These are phyloP conservation scores for Epithele typhae DNA, from an alignment of 768 basidiomycete genomes.

Conservation along the genomic window DNA sequence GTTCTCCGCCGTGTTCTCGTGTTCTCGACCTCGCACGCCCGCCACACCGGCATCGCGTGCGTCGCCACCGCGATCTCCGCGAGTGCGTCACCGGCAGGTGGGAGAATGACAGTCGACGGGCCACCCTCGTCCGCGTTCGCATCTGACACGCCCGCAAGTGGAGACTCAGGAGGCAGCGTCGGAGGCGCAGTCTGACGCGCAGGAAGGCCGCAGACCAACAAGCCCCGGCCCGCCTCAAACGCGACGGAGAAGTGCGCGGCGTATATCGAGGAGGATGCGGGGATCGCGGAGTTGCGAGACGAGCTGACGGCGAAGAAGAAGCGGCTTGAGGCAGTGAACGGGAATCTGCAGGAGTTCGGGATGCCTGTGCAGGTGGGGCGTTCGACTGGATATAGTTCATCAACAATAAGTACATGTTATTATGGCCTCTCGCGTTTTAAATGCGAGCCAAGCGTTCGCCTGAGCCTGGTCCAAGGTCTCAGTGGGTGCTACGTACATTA, in stretches of 20 bases:
- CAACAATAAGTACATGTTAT: too few species aligned
- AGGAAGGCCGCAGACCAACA: too few species aligned
- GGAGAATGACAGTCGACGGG: conserved; percentile 12
- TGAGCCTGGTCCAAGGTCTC: too few species aligned
- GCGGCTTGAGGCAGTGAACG: conserved; percentile 37
- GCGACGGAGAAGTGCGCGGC: conserved; percentile 33
- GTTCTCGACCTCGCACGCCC: conserved; percentile 28
- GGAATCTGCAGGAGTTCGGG: conserved; percentile 32
- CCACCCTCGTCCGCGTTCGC: conserved; percentile 7
- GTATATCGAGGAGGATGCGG: conserved; percentile 45
- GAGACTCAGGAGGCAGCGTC: too few species aligned
- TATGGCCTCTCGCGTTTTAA: too few species aligned
- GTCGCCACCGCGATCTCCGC: conserved; percentile 29
- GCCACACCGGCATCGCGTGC: conserved; percentile 29
- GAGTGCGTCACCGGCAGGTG: conserved; percentile 16
- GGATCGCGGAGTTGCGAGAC: conserved; percentile 29
- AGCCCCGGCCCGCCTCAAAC: conserved; percentile 5
- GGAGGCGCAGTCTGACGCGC: too few species aligned
- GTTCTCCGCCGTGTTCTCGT: conserved; percentile 32
- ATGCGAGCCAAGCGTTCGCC: too few species aligned
- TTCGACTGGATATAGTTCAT: too few species aligned
- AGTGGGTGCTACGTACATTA: too few species aligned
- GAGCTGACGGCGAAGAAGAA: conserved; percentile 30
- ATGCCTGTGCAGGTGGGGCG: too few species aligned
- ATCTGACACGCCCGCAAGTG: neutral